A percentile compares a stretch with the other conserved stretches of the same genome.
phyloP scores from a whole-genome alignment of 768 basidiomycete genomes.

The Agrocybe chaxingu region DNA sequence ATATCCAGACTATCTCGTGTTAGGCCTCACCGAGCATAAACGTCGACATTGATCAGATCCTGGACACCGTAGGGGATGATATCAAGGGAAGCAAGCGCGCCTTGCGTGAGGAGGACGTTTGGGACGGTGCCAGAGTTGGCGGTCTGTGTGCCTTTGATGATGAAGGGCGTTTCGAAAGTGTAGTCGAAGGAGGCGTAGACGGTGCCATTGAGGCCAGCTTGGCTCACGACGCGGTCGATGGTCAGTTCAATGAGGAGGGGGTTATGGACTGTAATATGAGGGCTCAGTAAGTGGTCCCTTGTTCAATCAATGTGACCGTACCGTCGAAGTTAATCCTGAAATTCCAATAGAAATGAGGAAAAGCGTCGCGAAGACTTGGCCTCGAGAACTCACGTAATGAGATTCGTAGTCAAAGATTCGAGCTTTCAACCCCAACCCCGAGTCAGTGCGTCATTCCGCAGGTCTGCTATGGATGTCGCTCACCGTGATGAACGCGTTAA shows the following conservation, averaged over 20 bases:
- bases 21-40: conserved; percentile 30
- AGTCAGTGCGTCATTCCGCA: neutral
- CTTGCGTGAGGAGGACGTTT: conserved; percentile 52
- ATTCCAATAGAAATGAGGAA: neutral
- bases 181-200: conserved; percentile 59
- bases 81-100: conserved; percentile 41
- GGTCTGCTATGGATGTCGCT: neutral
- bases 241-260: conserved; percentile 40
- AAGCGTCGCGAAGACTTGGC: neutral
- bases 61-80: conserved; percentile 53
- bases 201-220: conserved; percentile 47
- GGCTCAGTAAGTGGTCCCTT: neutral
- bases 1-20: neutral
- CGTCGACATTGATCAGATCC: conserved; percentile 40
- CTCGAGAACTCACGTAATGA: conserved; percentile 26
- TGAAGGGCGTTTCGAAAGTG: conserved; percentile 46
- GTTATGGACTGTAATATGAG: conserved; percentile 28
- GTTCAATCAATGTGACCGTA: conserved; percentile 4
- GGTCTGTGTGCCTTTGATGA: conserved; percentile 42
- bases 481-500: conserved; percentile 35
- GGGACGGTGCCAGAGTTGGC: conserved; percentile 56
- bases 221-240: conserved; percentile 35
- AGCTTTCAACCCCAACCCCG: conserved; percentile 20
- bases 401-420: conserved; percentile 27
- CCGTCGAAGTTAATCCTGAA: conserved; percentile 32